Evolutionary conservation across 2,329 filamentous ascomycete genomes (phyloP), one percentile per base, ranked within the genome.

Genomic region (Penicillium sp.): DNA sequence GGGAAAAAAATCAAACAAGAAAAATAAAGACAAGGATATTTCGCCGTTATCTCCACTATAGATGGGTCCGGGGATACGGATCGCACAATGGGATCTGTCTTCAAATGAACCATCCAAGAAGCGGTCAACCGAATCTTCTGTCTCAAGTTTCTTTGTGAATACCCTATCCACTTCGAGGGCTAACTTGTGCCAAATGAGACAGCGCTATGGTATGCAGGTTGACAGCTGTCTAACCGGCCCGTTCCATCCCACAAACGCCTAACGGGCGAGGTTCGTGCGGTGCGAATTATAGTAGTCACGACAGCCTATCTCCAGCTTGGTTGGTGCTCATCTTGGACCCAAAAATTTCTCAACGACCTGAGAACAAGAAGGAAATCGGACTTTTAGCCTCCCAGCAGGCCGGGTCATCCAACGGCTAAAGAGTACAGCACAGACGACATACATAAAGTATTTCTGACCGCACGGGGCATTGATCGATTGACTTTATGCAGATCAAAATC

Each of bases 221-320:
- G 57, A 52, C 55, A 54, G 45, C 56, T 46, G 32, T 46, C 18
- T 39, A 48, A 48, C 34, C 41, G 45, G 50, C 40, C 39, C 27
- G 48, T 52, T 47, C 40, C 50, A 58, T 50, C 53, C 45, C 45
- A 52, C 40, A 54, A 36, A 43, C 42, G 27, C 50, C 9, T 9
- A 50, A 53, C 47, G 45, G 54, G 39, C 11, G 48, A 36, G 44
- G 44, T 36, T 56, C 39, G 44, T 50, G 43, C 18, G 11, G 21
- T 44, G 8, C 31, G 34, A 36, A n/a, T 7, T 16, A 9, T 6
- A 4, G 44, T 16, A 29, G 8, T 10, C 40, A 43, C 18, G 18
- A 18, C 16, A n/a, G 32, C 39, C 27, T n/a, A 36, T 36, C 34
- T 13, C n/a, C 4, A n/a, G n/a, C 14, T n/a, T 13, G 5, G 8